These are phyloP conservation scores for Megacollybia platyphylla DNA, from an alignment of 1,284 basidiomycete genomes.

Conservation along the genomic window DNA sequence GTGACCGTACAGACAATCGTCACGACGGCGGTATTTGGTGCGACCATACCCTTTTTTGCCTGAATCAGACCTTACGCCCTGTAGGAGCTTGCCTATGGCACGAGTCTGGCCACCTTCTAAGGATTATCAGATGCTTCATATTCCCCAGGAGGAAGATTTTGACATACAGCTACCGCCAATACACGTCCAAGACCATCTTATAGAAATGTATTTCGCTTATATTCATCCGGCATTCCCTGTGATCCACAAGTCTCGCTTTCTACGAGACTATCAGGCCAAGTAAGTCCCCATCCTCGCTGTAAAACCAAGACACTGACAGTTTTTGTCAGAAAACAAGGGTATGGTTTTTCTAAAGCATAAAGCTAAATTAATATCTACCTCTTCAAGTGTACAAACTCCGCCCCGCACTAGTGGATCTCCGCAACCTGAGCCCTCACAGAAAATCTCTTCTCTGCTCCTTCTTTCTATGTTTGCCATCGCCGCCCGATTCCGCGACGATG, in stretches of 20 bases:
- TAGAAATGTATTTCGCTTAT: constrained; percentile 70
- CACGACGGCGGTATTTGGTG: constrained; percentile 69
- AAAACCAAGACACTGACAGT: too few species aligned
- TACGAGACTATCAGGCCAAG: constrained; percentile 49
- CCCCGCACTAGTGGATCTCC: constrained; percentile 14
- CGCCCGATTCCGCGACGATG: constrained; percentile 51
- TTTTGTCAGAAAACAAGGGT: not conserved
- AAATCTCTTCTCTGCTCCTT: constrained; percentile 58
- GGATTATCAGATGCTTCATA: constrained; percentile 20
- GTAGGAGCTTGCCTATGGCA: constrained; percentile 65
- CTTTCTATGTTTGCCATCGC: constrained; percentile 72
- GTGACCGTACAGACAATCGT: constrained; percentile 50
- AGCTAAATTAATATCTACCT: not conserved
- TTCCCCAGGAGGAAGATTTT: constrained; percentile 28
- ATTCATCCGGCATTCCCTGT: constrained; percentile 72
- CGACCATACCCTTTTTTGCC: constrained; percentile 7
- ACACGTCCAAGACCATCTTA: constrained; percentile 49
- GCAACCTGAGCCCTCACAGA: constrained; percentile 39
- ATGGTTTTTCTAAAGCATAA: not conserved
- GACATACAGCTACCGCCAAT: constrained; percentile 40
- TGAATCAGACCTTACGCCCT: not conserved
- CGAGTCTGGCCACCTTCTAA: constrained; percentile 57
- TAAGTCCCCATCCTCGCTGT: constrained; percentile 15
- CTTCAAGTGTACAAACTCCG: constrained; percentile 2
- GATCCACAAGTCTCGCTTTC: constrained; percentile 60